Conservation (phyloP, 257 asterid species). For the Vinca minor region DNA sequence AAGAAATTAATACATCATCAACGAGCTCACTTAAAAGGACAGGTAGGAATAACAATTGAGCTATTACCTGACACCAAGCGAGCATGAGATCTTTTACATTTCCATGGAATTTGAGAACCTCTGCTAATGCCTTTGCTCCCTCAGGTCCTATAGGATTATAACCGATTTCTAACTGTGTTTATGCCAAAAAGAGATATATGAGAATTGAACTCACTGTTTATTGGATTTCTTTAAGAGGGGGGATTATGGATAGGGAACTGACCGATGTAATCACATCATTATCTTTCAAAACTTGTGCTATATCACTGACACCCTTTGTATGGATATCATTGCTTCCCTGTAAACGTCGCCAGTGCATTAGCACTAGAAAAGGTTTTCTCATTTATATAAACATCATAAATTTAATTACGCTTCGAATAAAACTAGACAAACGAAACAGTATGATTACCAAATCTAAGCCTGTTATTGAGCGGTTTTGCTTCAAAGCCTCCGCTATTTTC, state of each 20-base stretch:
- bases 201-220: not conserved
- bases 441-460: conserved; percentile 66
- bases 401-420: not conserved
- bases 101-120: conserved; percentile 87
- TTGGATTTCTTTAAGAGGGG: not conserved
- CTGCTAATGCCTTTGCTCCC: conserved; percentile 84
- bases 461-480: conserved; percentile 71
- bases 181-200: conserved; percentile 2
- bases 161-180: conserved; percentile 73
- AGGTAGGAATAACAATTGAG: not conserved
- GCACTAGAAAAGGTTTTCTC: not conserved
- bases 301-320: conserved; percentile 58
- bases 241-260: conserved; percentile 17
- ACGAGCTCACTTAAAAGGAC: conserved; percentile 9
- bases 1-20: conserved; percentile 15
- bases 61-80: conserved; percentile 94
- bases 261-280: conserved; percentile 71
- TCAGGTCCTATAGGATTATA: conserved; percentile 95
- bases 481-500: conserved; percentile 80
- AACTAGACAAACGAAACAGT: not conserved
- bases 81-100: conserved; percentile 70
- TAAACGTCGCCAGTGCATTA: conserved; percentile 17
- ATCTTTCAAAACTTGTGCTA: conserved; percentile 76
- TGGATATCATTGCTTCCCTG: conserved; percentile 97
- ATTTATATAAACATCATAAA: not conserved